phyloP scores from a whole-genome alignment of 176 grass and related monocot genomes.

The Cenchrus purpureus region DNA sequence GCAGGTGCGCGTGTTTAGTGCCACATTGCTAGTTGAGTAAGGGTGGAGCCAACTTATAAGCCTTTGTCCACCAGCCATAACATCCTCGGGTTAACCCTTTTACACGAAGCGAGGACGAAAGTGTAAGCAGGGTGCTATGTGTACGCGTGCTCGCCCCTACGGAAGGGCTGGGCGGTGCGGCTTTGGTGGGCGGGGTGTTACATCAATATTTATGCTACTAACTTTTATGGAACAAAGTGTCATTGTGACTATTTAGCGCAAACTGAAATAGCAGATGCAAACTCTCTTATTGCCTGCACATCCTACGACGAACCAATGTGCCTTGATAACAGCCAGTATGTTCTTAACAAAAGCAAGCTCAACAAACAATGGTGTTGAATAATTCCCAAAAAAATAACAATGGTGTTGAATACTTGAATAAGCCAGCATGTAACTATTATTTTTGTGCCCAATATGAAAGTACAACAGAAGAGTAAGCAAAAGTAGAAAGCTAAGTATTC shows the following conservation, averaged over 20 bases:
- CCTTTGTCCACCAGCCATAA: too few relatives aligned
- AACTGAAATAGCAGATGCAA: background rate
- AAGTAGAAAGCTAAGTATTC: constrained; percentile 10
- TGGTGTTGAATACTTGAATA: constrained; percentile 3
- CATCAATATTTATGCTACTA: background rate
- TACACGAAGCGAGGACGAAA: too few relatives aligned
- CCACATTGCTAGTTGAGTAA: too few relatives aligned
- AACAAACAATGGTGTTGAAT: background rate
- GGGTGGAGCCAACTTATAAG: too few relatives aligned
- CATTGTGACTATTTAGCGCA: constrained; percentile 12
- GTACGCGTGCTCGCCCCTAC: too few relatives aligned
- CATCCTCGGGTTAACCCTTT: too few relatives aligned
- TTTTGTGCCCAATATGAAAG: constrained; percentile 24
- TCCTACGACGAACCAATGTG: constrained; percentile 10
- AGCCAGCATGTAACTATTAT: background rate
- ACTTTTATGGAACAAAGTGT: constrained; percentile 3
- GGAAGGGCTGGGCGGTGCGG: too few relatives aligned
- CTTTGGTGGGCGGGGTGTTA: too few relatives aligned
- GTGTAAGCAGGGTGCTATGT: too few relatives aligned
- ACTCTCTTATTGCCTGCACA: constrained; percentile 10
- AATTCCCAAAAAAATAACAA: background rate
- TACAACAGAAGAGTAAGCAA: constrained; percentile 16
- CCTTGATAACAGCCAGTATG: background rate
- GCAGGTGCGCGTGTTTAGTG: too few relatives aligned
- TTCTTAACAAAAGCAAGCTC: background rate